These are phyloP conservation scores for Lasiosphaeria ovina DNA, from an alignment of 495 filamentous ascomycete genomes.

Conservation along the genomic window DNA sequence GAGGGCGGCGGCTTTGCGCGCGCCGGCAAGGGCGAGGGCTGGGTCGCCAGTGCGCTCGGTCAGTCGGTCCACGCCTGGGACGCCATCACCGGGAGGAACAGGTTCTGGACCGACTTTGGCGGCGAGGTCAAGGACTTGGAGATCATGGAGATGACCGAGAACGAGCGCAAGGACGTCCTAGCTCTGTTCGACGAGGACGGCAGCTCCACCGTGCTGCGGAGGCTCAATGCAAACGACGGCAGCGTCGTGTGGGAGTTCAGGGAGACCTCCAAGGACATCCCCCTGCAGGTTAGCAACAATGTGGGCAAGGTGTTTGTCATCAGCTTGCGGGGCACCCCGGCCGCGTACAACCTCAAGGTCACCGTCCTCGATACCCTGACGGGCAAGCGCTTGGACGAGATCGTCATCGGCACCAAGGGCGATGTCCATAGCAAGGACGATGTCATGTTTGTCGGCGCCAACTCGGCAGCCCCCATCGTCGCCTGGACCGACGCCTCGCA, in stretches of 20 bases:
- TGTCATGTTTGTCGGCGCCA: constrained; percentile 77
- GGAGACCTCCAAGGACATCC: constrained; percentile 65
- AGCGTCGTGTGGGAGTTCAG: constrained; percentile 71
- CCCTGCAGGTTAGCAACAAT: constrained; percentile 77
- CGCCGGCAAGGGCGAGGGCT: constrained; percentile 69
- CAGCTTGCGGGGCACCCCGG: constrained; percentile 64
- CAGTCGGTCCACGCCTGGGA: constrained; percentile 75
- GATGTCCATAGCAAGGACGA: constrained; percentile 66
- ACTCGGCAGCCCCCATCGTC: constrained; percentile 77
- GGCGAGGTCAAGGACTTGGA: constrained; percentile 74
- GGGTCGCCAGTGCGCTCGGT: constrained; percentile 68
- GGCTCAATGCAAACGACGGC: constrained; percentile 72
- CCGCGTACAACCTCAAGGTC: constrained; percentile 72
- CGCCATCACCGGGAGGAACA: constrained; percentile 72
- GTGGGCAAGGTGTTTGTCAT: constrained; percentile 72
- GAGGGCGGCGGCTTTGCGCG: constrained; percentile 58
- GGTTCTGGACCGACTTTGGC: constrained; percentile 63
- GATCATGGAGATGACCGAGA: constrained; percentile 69
- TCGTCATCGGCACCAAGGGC: constrained; percentile 65
- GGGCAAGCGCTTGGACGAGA: constrained; percentile 64
- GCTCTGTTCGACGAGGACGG: constrained; percentile 60
- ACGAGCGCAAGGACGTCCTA: constrained; percentile 65
- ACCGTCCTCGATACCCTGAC: constrained; percentile 66
- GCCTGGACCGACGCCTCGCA: constrained; percentile 73
- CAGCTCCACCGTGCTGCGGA: constrained; percentile 55